These are phyloP conservation scores for Maudiozyma pseudohumilis DNA, from an alignment of 805 yeast species.

Conservation along the genomic window DNA sequence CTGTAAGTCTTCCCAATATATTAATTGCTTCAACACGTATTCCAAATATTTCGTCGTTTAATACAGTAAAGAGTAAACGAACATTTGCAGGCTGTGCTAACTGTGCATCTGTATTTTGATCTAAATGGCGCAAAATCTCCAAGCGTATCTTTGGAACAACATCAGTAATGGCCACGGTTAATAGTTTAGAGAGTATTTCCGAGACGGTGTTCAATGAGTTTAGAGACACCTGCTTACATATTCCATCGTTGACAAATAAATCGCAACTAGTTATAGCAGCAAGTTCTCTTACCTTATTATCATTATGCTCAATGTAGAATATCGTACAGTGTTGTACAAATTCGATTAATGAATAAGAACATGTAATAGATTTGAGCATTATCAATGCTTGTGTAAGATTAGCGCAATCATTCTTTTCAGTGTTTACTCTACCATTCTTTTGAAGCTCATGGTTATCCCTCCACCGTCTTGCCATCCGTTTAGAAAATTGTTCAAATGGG, in stretches of 20 bases:
- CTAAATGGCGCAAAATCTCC: slow-evolving; percentile 62
- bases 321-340: slow-evolving; percentile 75
- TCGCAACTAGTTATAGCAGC: slow-evolving; percentile 76
- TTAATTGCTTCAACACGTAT: slow-evolving; percentile 67
- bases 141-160: slow-evolving; percentile 72
- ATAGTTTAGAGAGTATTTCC: slow-evolving; percentile 66
- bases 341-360: slow-evolving; percentile 68
- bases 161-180: slow-evolving; percentile 81
- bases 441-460: slow-evolving; percentile 60
- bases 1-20: slow-evolving; percentile 71
- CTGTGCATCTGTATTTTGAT: slow-evolving; percentile 75
- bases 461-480: slow-evolving; percentile 58
- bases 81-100: slow-evolving; percentile 87
- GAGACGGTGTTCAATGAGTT: slow-evolving; percentile 72
- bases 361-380: slow-evolving; percentile 62
- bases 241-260: slow-evolving; percentile 65
- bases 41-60: slow-evolving; percentile 78
- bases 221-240: slow-evolving; percentile 71
- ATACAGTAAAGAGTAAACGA: slow-evolving; percentile 66
- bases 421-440: slow-evolving; percentile 41
- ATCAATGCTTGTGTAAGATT: slow-evolving; percentile 68
- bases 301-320: slow-evolving; percentile 66
- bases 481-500: slow-evolving; percentile 45
- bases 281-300: slow-evolving; percentile 63
- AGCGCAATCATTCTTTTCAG: slow-evolving; percentile 36